phyloP scores from a whole-genome alignment of 2,329 filamentous ascomycete genomes.

The Hypomyces rosellus region DNA sequence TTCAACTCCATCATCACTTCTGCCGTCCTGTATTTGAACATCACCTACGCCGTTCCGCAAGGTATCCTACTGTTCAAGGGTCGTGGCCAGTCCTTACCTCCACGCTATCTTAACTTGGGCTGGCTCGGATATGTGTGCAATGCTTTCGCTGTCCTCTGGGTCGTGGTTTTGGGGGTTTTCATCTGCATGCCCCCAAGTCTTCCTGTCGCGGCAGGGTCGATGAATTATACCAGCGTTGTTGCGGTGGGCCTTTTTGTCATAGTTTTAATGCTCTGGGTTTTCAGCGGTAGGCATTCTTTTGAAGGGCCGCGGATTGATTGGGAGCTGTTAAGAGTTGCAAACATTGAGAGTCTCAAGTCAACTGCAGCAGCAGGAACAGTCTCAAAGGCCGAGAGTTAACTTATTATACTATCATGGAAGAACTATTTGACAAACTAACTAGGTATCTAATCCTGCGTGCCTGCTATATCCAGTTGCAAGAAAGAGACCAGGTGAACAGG shows the following conservation, averaged over 20 bases:
- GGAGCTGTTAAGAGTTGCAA: too few relatives aligned
- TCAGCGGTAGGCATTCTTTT: too few relatives aligned
- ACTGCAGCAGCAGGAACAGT: too few relatives aligned
- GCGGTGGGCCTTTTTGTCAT: slow-evolving; percentile 16
- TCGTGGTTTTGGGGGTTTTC: slow-evolving; percentile 16
- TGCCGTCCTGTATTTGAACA: slow-evolving; percentile 21
- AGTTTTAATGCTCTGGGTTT: neutral
- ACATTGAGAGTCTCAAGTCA: too few relatives aligned
- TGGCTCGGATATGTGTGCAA: slow-evolving; percentile 20
- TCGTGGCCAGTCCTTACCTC: slow-evolving; percentile 19
- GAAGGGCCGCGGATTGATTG: too few relatives aligned
- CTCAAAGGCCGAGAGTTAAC: too few relatives aligned
- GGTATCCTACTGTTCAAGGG: slow-evolving; percentile 20
- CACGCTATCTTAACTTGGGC: slow-evolving; percentile 20
- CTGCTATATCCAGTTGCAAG: too few relatives aligned
- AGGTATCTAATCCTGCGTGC: too few relatives aligned
- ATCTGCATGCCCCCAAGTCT: slow-evolving; percentile 17
- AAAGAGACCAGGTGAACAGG: too few relatives aligned
- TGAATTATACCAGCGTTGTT: slow-evolving; percentile 19
- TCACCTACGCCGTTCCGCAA: slow-evolving; percentile 21
- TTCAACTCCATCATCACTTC: slow-evolving; percentile 22
- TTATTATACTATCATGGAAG: too few relatives aligned
- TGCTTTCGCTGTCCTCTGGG: slow-evolving; percentile 15
- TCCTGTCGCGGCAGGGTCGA: slow-evolving; percentile 17
- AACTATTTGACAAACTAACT: too few relatives aligned